Evolutionary conservation across 2,329 filamentous ascomycete genomes (phyloP).

Genomic region (Scolecobasidium constrictum): DNA sequence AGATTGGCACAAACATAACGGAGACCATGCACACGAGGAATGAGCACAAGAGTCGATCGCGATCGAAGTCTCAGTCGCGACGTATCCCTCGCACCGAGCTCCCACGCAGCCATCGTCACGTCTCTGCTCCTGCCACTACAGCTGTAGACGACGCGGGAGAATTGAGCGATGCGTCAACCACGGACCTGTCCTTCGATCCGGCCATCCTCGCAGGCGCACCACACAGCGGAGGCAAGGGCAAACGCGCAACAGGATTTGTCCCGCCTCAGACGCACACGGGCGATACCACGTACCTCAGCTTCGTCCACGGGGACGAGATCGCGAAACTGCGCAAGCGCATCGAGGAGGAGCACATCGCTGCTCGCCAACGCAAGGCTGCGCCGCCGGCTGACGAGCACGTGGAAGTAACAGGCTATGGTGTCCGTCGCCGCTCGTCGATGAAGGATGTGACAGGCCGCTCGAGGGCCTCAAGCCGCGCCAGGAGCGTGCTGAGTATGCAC

Average conservation of each 20-base stretch:
- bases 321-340: constrained; percentile 42
- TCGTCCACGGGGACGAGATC: constrained; percentile 42
- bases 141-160: constrained; percentile 13
- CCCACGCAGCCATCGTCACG: constrained; percentile 4
- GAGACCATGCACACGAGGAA: neutral
- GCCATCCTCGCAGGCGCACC: constrained; percentile 6
- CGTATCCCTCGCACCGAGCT: neutral
- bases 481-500: neutral
- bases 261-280: constrained; percentile 4
- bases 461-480: constrained; percentile 4
- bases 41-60: neutral
- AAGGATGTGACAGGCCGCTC: constrained; percentile 8
- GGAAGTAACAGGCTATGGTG: constrained; percentile 12
- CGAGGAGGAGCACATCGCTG: constrained; percentile 41
- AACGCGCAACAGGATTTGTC: neutral
- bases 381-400: constrained; percentile 9
- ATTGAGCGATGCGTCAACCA: constrained; percentile 28
- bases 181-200: constrained; percentile 25
- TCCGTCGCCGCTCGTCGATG: neutral
- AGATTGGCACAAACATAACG: neutral
- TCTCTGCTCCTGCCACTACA: constrained; percentile 8
- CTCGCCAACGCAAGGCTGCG: constrained; percentile 20
- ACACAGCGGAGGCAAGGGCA: neutral
- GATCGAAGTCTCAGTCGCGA: constrained; percentile 10
- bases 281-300: constrained; percentile 44